Evolutionary conservation across 1,139 yeast species (phyloP), one percentile per base, ranked within the genome.

Genomic region (Saccharomyces hybrid): DNA sequence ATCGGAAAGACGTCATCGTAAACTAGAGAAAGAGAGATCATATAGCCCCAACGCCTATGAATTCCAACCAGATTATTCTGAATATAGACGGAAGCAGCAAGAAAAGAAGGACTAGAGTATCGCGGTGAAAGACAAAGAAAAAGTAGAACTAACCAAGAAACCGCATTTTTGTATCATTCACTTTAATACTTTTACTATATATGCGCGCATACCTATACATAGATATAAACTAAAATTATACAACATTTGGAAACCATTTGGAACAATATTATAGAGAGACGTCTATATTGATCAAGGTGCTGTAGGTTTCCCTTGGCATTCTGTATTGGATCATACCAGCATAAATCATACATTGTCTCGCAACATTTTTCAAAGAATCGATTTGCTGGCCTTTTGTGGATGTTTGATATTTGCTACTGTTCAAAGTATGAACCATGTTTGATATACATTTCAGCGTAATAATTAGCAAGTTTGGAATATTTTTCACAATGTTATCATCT

Each of bases 241-340:
- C 26, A 25, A 27, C 9, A 23, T 26, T 26, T 26, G 32, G n/a
- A 29, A 9, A 29, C 2, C 20, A 20, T 20, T 2, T 20, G 3
- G 3, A 20, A 46, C 11, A n/a, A 49, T 16, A 29, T 51, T 48
- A 59, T 47, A 59, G 51, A 2, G 59, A 75, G 25, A 85, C 79
- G 67, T 89, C 96, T 57, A 90, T 74, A 59, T 80, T 81, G 48
- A 89, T 85, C 65, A 90, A 74, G 52, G 82, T 78, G 62, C 89
- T 81, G 68, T 88, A 90, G 0, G 90, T 84, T 65, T 91, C 97
- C 58, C 95, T 79, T 4, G 98, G 96, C 96, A 93, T 89, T 67
- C 88, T 84, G 71, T 88, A 91, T 71, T 90, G 96, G 46, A 93
- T 87, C 85, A 93, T 86, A 54, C 98, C 98, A 11, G 98, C 96